Evolutionary conservation across 495 filamentous ascomycete species (phyloP).

Genomic region (Sordaria brevicollis): DNA sequence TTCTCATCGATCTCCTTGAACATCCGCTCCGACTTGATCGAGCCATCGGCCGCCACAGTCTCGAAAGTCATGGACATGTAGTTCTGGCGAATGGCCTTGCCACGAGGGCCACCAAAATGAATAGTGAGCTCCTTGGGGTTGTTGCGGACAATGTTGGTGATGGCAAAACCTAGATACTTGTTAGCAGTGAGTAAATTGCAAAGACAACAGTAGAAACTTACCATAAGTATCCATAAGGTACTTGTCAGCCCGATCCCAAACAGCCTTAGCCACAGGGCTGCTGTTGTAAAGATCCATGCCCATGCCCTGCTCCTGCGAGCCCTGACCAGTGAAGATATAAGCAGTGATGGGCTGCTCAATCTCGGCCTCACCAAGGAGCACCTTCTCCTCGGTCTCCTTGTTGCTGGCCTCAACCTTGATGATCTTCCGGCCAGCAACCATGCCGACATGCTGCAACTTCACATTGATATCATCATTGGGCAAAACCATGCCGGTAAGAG

Average conservation of each 20-base stretch:
- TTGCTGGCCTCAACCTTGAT: conserved; percentile 96
- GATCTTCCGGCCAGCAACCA: conserved; percentile 97
- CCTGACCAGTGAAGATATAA: conserved; percentile 97
- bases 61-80: conserved; percentile 99
- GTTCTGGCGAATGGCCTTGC: conserved; percentile 94
- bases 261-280: conserved; percentile 87
- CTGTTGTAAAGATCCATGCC: conserved; percentile 96
- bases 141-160: conserved; percentile 98
- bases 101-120: conserved; percentile 92
- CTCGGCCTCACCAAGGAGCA: conserved; percentile 88
- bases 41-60: conserved; percentile 80
- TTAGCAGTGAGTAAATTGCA: conserved; percentile 25
- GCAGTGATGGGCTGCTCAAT: conserved; percentile 96
- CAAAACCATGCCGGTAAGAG: conserved; percentile 93
- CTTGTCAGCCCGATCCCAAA: conserved; percentile 96
- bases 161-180: conserved; percentile 62
- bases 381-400: conserved; percentile 89
- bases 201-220: conserved; percentile 29
- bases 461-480: conserved; percentile 92
- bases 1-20: conserved; percentile 93
- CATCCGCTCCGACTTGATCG: conserved; percentile 95
- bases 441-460: conserved; percentile 90
- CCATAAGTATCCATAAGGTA: conserved; percentile 99
- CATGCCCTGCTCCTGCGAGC: conserved; percentile 98
- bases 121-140: conserved; percentile 99